Percentiles rank a stretch among this genome's conserved stretches.
Evolutionary conservation across 371 early-diverging fungal species (phyloP).

Genomic region (Thermomucor indicae-seudaticae): DNA sequence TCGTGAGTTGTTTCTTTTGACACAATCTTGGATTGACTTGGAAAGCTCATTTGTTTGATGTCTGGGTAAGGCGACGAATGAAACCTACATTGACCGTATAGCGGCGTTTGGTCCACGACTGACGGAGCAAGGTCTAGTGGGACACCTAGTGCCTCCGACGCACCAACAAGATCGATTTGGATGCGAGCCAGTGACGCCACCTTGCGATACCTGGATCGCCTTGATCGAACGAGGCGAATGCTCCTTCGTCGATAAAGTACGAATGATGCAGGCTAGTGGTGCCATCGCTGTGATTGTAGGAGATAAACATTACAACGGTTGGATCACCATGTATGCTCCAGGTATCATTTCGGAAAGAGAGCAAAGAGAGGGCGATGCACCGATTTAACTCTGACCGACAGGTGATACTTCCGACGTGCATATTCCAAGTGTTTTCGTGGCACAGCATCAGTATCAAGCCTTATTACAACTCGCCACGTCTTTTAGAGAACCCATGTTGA

Average conservation of each 20-base stretch:
- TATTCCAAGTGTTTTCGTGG: constrained; percentile 79
- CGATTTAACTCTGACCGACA: constrained; percentile 9
- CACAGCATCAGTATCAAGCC: constrained; percentile 64
- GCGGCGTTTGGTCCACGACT: constrained; percentile 68
- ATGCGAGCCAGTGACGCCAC: constrained; percentile 23
- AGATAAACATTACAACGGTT: constrained; percentile 65
- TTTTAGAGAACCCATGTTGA: constrained; percentile 27
- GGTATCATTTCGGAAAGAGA: constrained; percentile 48
- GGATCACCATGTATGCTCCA: constrained; percentile 91
- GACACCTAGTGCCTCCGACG: constrained; percentile 35
- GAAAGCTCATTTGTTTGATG: background rate
- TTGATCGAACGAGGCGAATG: constrained; percentile 86
- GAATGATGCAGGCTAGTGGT: constrained; percentile 84
- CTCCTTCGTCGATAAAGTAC: constrained; percentile 84
- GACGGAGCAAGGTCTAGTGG: constrained; percentile 37
- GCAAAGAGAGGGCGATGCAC: background rate
- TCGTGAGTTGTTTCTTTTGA: constrained; percentile 3
- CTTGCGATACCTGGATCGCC: constrained; percentile 67
- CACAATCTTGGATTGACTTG: background rate
- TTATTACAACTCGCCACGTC: constrained; percentile 37
- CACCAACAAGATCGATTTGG: constrained; percentile 23
- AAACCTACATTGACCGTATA: constrained; percentile 58
- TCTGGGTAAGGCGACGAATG: constrained; percentile 47
- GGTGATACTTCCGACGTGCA: constrained; percentile 72
- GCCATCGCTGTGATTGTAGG: constrained; percentile 90